These are phyloP conservation scores for Aspergillus brunneoviolaceus DNA, from an alignment of 2,329 filamentous ascomycete species.

Conservation along the genomic window DNA sequence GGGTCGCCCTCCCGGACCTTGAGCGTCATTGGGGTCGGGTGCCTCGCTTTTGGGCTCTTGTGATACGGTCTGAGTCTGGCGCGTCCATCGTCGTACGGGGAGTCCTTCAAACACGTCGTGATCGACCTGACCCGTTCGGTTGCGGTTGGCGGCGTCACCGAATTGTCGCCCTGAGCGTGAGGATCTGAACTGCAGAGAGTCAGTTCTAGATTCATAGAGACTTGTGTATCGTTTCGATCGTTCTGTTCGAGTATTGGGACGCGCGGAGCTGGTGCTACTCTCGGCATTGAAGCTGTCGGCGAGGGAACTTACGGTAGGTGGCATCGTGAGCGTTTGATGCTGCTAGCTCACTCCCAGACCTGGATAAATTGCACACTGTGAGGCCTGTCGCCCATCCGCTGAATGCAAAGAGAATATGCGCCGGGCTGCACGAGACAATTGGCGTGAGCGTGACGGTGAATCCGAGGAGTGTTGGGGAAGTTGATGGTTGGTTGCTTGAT, in stretches of 20 bases:
- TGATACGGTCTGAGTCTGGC: constrained; percentile 66
- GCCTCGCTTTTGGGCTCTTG: constrained; percentile 66
- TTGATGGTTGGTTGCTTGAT: background rate
- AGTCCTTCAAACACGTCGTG: constrained; percentile 71
- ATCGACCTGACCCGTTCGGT: constrained; percentile 54
- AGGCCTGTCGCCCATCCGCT: background rate
- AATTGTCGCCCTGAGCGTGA: constrained; percentile 59
- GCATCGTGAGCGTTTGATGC: constrained; percentile 27
- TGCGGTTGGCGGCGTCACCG: constrained; percentile 45
- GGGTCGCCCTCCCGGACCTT: constrained; percentile 28
- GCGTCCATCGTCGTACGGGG: constrained; percentile 87
- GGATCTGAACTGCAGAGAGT: constrained; percentile 52
- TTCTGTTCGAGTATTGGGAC: background rate
- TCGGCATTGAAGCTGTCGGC: constrained; percentile 3
- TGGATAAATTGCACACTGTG: constrained; percentile 5
- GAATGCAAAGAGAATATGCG: background rate
- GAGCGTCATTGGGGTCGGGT: constrained; percentile 31
- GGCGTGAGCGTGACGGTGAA: background rate
- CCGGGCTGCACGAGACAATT: constrained; percentile 1
- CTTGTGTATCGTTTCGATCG: background rate
- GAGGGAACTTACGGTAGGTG: constrained; percentile 35
- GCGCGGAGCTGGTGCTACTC: background rate
- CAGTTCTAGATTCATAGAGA: constrained; percentile 6
- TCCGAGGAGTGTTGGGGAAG: background rate
- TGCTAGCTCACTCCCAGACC: constrained; percentile 8